phyloP scores from a whole-genome alignment of 305 asterid genomes.

The Fraxinus greggii region DNA sequence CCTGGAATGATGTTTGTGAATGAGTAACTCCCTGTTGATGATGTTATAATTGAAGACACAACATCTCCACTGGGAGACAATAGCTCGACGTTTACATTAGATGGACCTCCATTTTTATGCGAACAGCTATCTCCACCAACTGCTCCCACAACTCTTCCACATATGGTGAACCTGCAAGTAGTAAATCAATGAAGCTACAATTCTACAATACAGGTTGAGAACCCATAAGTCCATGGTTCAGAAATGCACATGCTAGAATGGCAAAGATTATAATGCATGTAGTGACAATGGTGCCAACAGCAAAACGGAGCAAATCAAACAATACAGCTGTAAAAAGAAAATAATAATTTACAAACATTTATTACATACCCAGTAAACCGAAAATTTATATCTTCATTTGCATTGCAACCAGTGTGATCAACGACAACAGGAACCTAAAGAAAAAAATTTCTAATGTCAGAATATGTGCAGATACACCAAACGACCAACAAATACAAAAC shows the following conservation, averaged over 20 bases:
- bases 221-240: slow-evolving; percentile 15
- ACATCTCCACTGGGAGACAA: slow-evolving; percentile 65
- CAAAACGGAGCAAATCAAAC: background rate
- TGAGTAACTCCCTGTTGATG: slow-evolving; percentile 72
- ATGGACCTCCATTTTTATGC: slow-evolving; percentile 71
- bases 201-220: slow-evolving; percentile 23
- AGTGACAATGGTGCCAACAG: background rate
- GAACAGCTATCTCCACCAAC: slow-evolving; percentile 76
- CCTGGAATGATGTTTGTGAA: slow-evolving; percentile 80
- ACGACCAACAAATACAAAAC: slow-evolving; percentile 18
- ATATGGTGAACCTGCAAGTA: slow-evolving; percentile 64
- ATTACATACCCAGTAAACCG: slow-evolving; percentile 77
- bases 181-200: slow-evolving; percentile 29
- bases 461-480: slow-evolving; percentile 9
- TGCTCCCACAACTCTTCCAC: slow-evolving; percentile 84
- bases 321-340: background rate
- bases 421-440: slow-evolving; percentile 76
- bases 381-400: slow-evolving; percentile 88
- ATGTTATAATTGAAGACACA: slow-evolving; percentile 66
- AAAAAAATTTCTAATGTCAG: slow-evolving; percentile 27
- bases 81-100: slow-evolving; percentile 75
- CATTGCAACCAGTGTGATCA: slow-evolving; percentile 85
- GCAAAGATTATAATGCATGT: background rate
- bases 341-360: slow-evolving; percentile 12
- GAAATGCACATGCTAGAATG: background rate